A percentile compares a stretch with the other conserved stretches of the same genome.
Evolutionary conservation across 176 grass and related monocot species (phyloP).

Genomic region (Luzula sylvatica): DNA sequence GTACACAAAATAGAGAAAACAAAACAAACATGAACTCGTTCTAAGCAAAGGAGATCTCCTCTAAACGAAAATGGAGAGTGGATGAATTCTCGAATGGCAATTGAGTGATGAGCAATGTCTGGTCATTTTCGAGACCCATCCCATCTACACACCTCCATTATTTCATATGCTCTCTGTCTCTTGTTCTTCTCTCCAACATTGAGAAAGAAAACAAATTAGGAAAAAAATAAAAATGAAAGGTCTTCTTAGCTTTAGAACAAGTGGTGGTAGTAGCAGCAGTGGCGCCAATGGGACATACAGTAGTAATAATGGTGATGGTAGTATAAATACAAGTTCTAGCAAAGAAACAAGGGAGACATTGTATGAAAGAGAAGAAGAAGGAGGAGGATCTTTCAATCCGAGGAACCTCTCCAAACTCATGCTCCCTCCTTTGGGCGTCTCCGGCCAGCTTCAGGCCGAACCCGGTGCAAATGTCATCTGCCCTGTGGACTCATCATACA

Average conservation of each 20-base stretch:
- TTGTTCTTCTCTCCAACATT: not conserved
- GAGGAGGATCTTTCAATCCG: slow-evolving; percentile 51
- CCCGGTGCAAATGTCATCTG: slow-evolving; percentile 35
- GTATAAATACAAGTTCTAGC: not conserved
- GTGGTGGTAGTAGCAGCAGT: not conserved
- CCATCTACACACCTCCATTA: slow-evolving; percentile 4
- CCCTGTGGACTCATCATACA: slow-evolving; percentile 79
- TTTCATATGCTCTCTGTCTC: not conserved
- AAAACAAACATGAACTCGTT: no score
- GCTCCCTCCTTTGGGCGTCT: slow-evolving; percentile 64
- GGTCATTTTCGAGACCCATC: slow-evolving; percentile 12
- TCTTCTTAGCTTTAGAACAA: slow-evolving; percentile 15
- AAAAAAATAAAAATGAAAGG: slow-evolving; percentile 28
- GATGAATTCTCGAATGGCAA: not conserved
- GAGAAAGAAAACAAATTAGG: not conserved
- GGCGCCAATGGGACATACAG: slow-evolving; percentile 3
- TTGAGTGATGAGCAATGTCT: not conserved
- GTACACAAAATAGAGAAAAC: no score
- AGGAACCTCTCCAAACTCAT: slow-evolving; percentile 71
- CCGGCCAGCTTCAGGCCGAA: slow-evolving; percentile 25
- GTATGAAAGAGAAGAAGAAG: slow-evolving; percentile 1
- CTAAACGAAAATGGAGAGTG: not conserved
- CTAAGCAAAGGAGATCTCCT: not conserved
- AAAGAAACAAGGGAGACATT: slow-evolving; percentile 1
- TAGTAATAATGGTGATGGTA: not conserved